phyloP scores from a whole-genome alignment of 208 protist species.

The Strigomonas culicis region DNA sequence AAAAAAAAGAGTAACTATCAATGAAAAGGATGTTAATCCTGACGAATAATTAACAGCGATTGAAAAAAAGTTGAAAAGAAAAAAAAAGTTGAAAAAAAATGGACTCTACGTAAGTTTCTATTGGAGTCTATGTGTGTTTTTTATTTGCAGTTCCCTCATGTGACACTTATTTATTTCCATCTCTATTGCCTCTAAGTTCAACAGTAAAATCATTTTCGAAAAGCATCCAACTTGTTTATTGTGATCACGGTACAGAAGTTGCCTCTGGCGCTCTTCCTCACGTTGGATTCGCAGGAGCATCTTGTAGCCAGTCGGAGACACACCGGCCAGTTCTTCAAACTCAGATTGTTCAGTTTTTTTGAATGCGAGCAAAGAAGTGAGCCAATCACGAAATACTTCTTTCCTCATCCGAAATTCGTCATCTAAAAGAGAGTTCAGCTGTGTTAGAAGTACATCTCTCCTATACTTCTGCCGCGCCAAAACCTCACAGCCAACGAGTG shows the following conservation, averaged over 20 bases:
- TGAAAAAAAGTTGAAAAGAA: background rate
- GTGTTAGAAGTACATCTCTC: background rate
- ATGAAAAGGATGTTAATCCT: too few relatives aligned
- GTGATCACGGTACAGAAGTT: constrained; percentile 6
- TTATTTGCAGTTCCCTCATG: background rate
- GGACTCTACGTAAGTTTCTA: background rate
- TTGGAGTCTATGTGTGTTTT: background rate
- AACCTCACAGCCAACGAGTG: background rate
- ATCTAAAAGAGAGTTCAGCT: constrained; percentile 11
- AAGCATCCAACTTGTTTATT: background rate
- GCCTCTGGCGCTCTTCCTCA: constrained; percentile 15
- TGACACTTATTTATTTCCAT: background rate
- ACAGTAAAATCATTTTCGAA: background rate
- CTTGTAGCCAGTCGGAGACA: constrained; percentile 2
- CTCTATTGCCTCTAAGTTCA: background rate
- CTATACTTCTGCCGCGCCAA: too few relatives aligned
- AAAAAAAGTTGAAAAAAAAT: background rate
- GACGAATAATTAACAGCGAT: too few relatives aligned
- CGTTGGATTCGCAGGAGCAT: constrained; percentile 8
- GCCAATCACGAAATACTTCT: constrained; percentile 22
- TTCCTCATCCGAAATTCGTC: constrained; percentile 25
- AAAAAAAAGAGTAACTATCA: constrained; percentile 8
- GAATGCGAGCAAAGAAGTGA: constrained; percentile 15
- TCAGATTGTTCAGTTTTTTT: constrained; percentile 4
- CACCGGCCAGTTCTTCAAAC: constrained; percentile 14